phyloP scores from a whole-genome alignment of 2,329 filamentous ascomycete genomes.

The Aspergillus sp. region DNA sequence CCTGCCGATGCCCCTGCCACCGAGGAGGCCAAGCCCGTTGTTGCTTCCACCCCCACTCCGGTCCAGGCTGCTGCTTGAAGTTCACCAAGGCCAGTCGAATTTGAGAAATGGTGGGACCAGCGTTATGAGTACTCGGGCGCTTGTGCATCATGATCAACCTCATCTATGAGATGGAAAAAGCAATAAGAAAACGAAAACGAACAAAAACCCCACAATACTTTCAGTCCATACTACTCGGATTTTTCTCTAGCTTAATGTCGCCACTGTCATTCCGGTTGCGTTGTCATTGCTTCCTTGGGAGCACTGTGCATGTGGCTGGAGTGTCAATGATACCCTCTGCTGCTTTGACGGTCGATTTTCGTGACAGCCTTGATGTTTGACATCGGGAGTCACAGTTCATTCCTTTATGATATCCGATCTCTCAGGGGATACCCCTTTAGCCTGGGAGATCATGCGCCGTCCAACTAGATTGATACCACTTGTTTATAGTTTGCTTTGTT shows the following conservation, averaged over 20 bases:
- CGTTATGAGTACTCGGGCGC: constrained; percentile 30
- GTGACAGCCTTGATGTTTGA: constrained; percentile 21
- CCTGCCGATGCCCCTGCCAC: constrained; percentile 25
- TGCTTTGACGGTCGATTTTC: constrained; percentile 28
- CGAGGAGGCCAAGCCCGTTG: constrained; percentile 37
- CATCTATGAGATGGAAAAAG: constrained; percentile 10
- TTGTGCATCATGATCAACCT: constrained; percentile 22
- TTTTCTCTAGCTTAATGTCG: constrained; percentile 15
- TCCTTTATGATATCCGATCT: constrained; percentile 37
- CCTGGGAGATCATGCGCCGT: constrained; percentile 27
- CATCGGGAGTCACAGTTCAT: constrained; percentile 25
- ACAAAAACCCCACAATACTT: constrained; percentile 2
- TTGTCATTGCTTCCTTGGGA: constrained; percentile 11
- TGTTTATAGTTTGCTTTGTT: constrained; percentile 33
- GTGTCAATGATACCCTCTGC: constrained; percentile 34
- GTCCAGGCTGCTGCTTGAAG: constrained; percentile 47
- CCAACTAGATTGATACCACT: constrained; percentile 40
- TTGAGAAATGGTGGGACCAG: constrained; percentile 44
- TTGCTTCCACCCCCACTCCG: constrained; percentile 32
- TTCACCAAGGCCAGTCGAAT: constrained; percentile 35
- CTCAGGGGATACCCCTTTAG: constrained; percentile 28
- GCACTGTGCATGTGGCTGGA: constrained; percentile 12
- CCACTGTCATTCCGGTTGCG: constrained; percentile 28
- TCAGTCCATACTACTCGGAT: constrained; percentile 6
- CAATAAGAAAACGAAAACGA: constrained; percentile 13